phyloP scores from a whole-genome alignment of 805 yeast genomes.

The Wickerhamomyces hampshirensis region DNA sequence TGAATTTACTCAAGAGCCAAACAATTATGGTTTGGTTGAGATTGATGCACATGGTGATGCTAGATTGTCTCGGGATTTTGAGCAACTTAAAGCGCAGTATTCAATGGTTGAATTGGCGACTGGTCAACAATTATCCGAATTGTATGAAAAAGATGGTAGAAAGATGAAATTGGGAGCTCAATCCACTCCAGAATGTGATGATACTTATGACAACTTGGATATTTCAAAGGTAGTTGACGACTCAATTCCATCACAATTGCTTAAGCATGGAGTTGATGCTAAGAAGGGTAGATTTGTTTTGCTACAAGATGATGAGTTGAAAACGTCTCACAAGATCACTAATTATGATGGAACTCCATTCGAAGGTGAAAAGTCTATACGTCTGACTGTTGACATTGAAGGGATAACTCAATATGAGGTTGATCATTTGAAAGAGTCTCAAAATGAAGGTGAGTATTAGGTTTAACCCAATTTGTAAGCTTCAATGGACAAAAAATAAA shows the following conservation, averaged over 20 bases:
- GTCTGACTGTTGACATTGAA: slow-evolving; percentile 19
- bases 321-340: slow-evolving; percentile 37
- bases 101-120: slow-evolving; percentile 30
- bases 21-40: slow-evolving; percentile 78
- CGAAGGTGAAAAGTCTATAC: slow-evolving; percentile 20
- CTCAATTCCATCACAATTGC: slow-evolving; percentile 40
- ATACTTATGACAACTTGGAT: slow-evolving; percentile 39
- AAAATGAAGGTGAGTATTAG: slow-evolving; percentile 20
- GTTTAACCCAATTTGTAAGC: too few relatives aligned
- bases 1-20: slow-evolving; percentile 78
- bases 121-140: slow-evolving; percentile 21
- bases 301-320: slow-evolving; percentile 38
- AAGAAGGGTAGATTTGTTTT: slow-evolving; percentile 46
- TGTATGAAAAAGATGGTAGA: slow-evolving; percentile 20
- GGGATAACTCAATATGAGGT: slow-evolving; percentile 24
- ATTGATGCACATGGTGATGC: slow-evolving; percentile 44
- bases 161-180: slow-evolving; percentile 21
- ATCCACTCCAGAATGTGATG: slow-evolving; percentile 32
- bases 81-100: slow-evolving; percentile 44
- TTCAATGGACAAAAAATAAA: too few relatives aligned
- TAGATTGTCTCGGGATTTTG: slow-evolving; percentile 52
- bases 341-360: slow-evolving; percentile 36
- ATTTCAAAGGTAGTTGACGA: slow-evolving; percentile 33
- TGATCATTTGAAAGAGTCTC: slow-evolving; percentile 16
- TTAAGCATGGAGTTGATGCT: slow-evolving; percentile 44